Conservation (phyloP, 192 early-diverging fungal genomes). For the Mortierella antarctica region DNA sequence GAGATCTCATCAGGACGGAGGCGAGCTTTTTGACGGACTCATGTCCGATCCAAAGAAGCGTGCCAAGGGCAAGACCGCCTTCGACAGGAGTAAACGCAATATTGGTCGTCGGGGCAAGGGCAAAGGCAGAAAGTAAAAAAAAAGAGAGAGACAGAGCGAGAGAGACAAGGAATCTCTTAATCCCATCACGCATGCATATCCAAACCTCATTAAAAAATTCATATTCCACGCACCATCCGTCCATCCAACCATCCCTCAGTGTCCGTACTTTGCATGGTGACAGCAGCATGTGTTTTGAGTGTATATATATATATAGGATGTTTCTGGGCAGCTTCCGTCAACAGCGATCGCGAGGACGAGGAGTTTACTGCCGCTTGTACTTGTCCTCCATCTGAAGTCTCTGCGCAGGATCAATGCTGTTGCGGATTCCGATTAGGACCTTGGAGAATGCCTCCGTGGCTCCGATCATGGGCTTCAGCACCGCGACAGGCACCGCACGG, state of each 20-base stretch:
- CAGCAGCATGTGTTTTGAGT: background rate
- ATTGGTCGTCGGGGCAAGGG: slow-evolving; percentile 33
- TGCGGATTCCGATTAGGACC: slow-evolving; percentile 89
- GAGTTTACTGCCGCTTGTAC: slow-evolving; percentile 27
- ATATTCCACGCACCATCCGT: no score
- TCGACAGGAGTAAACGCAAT: slow-evolving; percentile 46
- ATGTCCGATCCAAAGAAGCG: slow-evolving; percentile 26
- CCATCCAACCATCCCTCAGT: no score
- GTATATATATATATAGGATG: background rate
- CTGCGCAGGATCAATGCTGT: slow-evolving; percentile 87
- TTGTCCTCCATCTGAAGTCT: slow-evolving; percentile 82
- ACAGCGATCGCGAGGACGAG: no score
- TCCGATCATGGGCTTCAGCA: slow-evolving; percentile 96
- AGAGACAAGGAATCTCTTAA: no score
- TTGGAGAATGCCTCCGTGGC: slow-evolving; percentile 93
- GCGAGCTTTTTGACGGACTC: slow-evolving; percentile 52
- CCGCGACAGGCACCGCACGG: slow-evolving; percentile 87
- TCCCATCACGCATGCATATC: no score
- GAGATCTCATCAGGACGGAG: slow-evolving; percentile 18
- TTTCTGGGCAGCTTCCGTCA: background rate
- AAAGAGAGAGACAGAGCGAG: no score
- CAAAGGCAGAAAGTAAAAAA: slow-evolving; percentile 9
- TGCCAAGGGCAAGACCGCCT: slow-evolving; percentile 31
- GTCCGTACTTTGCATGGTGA: background rate
- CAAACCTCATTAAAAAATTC: no score